A percentile compares a stretch with the other conserved stretches of the same genome.
These are phyloP conservation scores for Haberlea rhodopensis DNA, from an alignment of 257 asterid genomes.

Conservation along the genomic window DNA sequence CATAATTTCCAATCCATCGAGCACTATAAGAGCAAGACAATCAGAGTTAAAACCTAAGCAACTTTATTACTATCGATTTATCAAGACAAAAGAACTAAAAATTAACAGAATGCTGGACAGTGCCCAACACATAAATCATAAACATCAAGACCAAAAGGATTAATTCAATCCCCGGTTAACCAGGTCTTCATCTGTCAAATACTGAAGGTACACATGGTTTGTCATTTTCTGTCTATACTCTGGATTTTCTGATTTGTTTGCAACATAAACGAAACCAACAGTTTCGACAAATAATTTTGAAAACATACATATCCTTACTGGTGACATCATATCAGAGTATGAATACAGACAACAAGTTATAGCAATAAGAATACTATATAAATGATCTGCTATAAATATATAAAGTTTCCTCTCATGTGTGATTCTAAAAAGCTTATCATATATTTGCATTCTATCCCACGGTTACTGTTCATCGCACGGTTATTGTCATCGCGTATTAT, in stretches of 20 bases:
- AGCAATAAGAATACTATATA: background rate
- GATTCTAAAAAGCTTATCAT: too few species aligned
- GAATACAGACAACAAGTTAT: background rate
- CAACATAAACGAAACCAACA: background rate
- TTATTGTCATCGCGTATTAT: too few species aligned
- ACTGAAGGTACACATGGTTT: constrained; percentile 3
- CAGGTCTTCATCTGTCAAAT: constrained; percentile 12
- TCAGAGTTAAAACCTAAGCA: constrained; percentile 14
- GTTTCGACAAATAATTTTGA: background rate
- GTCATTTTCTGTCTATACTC: constrained; percentile 5
- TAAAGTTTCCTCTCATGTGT: too few species aligned
- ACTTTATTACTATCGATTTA: constrained; percentile 2
- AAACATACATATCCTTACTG: background rate
- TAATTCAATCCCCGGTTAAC: constrained; percentile 10
- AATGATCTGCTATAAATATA: too few species aligned
- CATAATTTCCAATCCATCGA: constrained; percentile 98
- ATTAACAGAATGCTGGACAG: background rate
- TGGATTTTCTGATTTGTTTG: constrained; percentile 1
- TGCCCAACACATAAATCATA: constrained; percentile 7
- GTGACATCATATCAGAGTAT: background rate
- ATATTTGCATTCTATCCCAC: too few species aligned
- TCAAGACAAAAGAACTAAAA: constrained; percentile 12
- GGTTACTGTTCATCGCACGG: too few species aligned
- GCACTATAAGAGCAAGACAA: constrained; percentile 57
- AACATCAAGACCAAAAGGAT: constrained; percentile 1